Conservation (phyloP, 805 yeast genomes). For the Ogataea neopini region DNA sequence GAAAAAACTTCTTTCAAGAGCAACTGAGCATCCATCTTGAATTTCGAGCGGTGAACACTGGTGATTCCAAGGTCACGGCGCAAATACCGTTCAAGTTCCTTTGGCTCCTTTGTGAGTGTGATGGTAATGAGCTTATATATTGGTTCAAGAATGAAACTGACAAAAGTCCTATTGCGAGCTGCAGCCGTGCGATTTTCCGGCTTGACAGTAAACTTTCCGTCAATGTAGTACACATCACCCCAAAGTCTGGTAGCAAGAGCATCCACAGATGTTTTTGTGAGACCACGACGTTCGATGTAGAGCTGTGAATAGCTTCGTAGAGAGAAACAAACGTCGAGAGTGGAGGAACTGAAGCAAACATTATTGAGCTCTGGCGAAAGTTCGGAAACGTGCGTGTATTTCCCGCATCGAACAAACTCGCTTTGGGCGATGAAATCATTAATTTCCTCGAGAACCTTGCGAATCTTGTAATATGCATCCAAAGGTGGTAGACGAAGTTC, state of each 20-base stretch:
- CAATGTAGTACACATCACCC: constrained; percentile 69
- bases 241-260: constrained; percentile 61
- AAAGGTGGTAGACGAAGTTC: constrained; percentile 75
- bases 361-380: constrained; percentile 66
- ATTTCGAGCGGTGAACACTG: constrained; percentile 39
- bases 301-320: constrained; percentile 60
- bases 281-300: constrained; percentile 42
- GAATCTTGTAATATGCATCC: constrained; percentile 71
- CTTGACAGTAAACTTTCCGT: constrained; percentile 46
- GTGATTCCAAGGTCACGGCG: constrained; percentile 48
- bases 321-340: constrained; percentile 63
- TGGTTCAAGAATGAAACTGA: constrained; percentile 71
- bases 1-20: constrained; percentile 56
- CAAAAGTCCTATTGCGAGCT: constrained; percentile 48
- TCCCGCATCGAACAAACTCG: constrained; percentile 18
- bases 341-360: constrained; percentile 73
- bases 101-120: constrained; percentile 53
- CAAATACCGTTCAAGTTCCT: constrained; percentile 45
- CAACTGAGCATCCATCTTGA: constrained; percentile 57
- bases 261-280: constrained; percentile 29
- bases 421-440: constrained; percentile 50
- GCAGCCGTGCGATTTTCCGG: constrained; percentile 27
- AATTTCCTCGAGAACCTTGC: constrained; percentile 60
- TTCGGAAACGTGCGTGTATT: constrained; percentile 31
- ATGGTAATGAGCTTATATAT: constrained; percentile 71